Evolutionary conservation across 2,329 filamentous ascomycete species (phyloP), one percentile per base, ranked within the genome.

Genomic region (Tolypocladium endophyticum): DNA sequence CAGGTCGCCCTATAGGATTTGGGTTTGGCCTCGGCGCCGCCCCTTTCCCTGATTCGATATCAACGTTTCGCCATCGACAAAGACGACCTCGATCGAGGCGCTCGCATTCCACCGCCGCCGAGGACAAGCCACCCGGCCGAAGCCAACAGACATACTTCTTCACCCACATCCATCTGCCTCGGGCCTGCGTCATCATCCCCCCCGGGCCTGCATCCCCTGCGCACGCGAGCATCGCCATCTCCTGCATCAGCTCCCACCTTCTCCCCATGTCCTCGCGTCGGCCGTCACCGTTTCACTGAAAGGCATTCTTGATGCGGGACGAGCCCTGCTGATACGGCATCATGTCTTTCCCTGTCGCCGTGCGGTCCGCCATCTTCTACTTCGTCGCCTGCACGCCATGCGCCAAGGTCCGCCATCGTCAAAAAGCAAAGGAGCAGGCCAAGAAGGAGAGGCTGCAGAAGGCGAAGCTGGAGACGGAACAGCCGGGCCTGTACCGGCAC

Each of bases 281-380:
- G 47, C 52, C 39, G 58, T 38, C 56, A 20, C 50, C 55, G 52
- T 28, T 52, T 53, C 45, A 64, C 64, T 60, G 58, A 60, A 59
- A 28, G 47, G n/a, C 54, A 28, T 14, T 9, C 50, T 60, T 54
- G 60, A 62, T 57, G 60, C 56, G 43, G 54, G 41, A 23, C 12
- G 3, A 12, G 25, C 1, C 60, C 54, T 55, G 41, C 56, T 61
- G 45, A 33, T 60, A 58, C 62, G 58, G 60, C 66, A 59, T 63
- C 69, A 77, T 77, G 76, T 77, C 75, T 63, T 71, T 86, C 63
- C 75, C 77, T 60, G 78, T 83, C 61, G 85, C 84, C 67, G 77
- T 90, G 38, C 89, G 90, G 73, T 92, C 88, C 58, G 87, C 87
- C 64, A 76, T 90, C 71, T 92, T 92, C 78, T 91, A 90, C 77